Evolutionary conservation across 2,329 filamentous ascomycete genomes (phyloP).

Genomic region (Aspergillus pseudoviridinutans): DNA sequence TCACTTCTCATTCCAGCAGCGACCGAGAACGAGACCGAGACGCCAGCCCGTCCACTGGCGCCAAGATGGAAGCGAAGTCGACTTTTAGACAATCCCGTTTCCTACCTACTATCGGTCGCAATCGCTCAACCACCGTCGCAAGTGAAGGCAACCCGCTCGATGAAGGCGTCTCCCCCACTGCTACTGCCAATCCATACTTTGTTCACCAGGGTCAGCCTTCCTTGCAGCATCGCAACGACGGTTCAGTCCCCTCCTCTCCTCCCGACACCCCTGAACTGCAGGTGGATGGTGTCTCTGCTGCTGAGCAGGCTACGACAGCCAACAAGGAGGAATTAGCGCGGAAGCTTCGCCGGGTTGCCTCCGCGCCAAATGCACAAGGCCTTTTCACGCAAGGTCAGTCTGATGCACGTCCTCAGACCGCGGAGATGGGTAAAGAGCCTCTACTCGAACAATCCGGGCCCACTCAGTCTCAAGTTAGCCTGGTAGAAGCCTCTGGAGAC

Average conservation of each 20-base stretch:
- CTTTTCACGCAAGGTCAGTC: conserved; percentile 65
- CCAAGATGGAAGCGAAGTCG: conserved; percentile 60
- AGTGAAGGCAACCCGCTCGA: conserved; percentile 91
- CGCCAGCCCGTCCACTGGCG: conserved; percentile 41
- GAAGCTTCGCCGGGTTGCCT: conserved; percentile 89
- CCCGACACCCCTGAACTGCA: conserved; percentile 82
- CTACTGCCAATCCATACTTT: conserved; percentile 95
- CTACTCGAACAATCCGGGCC: conserved; percentile 57
- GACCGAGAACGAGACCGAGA: conserved; percentile 32
- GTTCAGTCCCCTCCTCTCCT: conserved; percentile 86
- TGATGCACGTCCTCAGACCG: conserved; percentile 72
- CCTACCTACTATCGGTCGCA: conserved; percentile 80
- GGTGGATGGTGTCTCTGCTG: conserved; percentile 63
- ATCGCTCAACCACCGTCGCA: conserved; percentile 83
- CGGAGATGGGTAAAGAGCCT: conserved; percentile 81
- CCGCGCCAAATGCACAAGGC: conserved; percentile 93
- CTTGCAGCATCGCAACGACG: conserved; percentile 89
- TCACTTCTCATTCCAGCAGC: conserved; percentile 19
- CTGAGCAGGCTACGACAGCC: conserved; percentile 65
- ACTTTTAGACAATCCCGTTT: conserved; percentile 82
- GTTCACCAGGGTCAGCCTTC: conserved; percentile 91
- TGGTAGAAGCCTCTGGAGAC: conserved; percentile 45
- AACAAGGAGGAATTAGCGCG: conserved; percentile 92
- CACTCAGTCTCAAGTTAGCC: conserved; percentile 49
- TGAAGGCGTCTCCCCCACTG: conserved; percentile 84